Evolutionary conservation across 192 early-diverging fungal genomes (phyloP), one percentile per base, ranked within the genome.

Genomic region (Podila horticola): DNA sequence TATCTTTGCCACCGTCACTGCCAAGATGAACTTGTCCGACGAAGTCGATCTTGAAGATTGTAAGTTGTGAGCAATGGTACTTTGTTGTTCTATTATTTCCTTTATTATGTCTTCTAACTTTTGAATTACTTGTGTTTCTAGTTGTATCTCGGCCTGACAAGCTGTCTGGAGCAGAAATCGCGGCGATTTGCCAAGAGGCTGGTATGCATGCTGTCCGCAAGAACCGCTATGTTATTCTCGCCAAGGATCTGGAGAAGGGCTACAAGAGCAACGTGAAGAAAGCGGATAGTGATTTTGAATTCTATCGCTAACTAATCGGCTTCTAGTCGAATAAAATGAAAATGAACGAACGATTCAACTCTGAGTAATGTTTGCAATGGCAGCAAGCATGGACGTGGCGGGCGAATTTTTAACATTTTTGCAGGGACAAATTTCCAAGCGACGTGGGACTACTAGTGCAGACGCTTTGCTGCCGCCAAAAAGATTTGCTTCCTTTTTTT

Each of bases 21-120:
- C 91, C 60, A 95, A 95, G 85, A 99, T 99, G 98, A 99, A 97
- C 64, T 86, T 99, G 8, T 93, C 94, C 1, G 98, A 99, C 64
- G 98, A 98, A 82, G 98, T 99, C 31, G 97, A 99, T 84, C 84
- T 99, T 28, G 97, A 98, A 86, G 97, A 98, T 74, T 99, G 92
- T 94, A 89, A 82, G 91, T 86, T 12, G 41, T 45, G 13, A 10
- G 2, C 12, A 45, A 17, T 8, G 11, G 13, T 45, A 13, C 41
- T 33, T 7, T 45, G 29, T 36, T 64, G 4, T 29, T 64, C 26
- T 70, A 33, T 62, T 55, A n/a, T 49, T 58, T 19, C 12, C n/a
- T 20, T 52, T 15, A 5, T 36, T 30, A 4, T 58, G 30, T 20
- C 61, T 24, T 11, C 11, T 30, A 20, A n/a, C 50, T 30, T n/a